Evolutionary conservation across 2,329 filamentous ascomycete species (phyloP).

Genomic region (Pestalotiopsis sp.): DNA sequence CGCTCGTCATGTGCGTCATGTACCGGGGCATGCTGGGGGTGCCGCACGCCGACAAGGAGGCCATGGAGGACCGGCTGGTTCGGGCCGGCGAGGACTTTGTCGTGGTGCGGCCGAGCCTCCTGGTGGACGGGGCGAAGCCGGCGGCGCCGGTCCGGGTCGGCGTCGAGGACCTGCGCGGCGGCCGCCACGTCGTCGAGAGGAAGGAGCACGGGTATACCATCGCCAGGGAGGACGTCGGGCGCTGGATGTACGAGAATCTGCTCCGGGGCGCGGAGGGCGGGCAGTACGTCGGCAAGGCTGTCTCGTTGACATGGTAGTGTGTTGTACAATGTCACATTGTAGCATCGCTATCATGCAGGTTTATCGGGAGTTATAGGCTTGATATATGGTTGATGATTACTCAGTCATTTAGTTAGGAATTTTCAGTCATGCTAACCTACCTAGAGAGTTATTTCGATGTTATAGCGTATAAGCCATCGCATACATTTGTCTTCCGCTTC

Average conservation of each 20-base stretch:
- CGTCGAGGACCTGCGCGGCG: slow-evolving; percentile 38
- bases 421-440: too few species aligned
- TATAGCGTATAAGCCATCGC: too few species aligned
- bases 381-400: too few species aligned
- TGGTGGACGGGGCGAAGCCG: slow-evolving; percentile 32
- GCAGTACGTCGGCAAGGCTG: background rate
- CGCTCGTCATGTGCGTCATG: slow-evolving; percentile 43
- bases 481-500: too few species aligned
- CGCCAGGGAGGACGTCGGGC: slow-evolving; percentile 47
- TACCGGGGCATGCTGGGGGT: slow-evolving; percentile 43
- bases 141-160: slow-evolving; percentile 37
- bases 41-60: slow-evolving; percentile 50
- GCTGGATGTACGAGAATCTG: slow-evolving; percentile 47
- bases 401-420: too few species aligned
- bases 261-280: slow-evolving; percentile 21
- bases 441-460: too few species aligned
- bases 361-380: too few species aligned
- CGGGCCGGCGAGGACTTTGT: slow-evolving; percentile 35
- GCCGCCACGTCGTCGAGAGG: slow-evolving; percentile 27
- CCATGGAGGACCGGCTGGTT: slow-evolving; percentile 42
- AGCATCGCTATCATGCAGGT: too few species aligned
- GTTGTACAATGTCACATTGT: background rate
- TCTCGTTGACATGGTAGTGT: background rate
- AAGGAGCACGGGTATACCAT: slow-evolving; percentile 49
- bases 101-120: slow-evolving; percentile 40